Base-by-base conservation (phyloP, 768 basidiomycete species). In the Bullera alba region DNA sequence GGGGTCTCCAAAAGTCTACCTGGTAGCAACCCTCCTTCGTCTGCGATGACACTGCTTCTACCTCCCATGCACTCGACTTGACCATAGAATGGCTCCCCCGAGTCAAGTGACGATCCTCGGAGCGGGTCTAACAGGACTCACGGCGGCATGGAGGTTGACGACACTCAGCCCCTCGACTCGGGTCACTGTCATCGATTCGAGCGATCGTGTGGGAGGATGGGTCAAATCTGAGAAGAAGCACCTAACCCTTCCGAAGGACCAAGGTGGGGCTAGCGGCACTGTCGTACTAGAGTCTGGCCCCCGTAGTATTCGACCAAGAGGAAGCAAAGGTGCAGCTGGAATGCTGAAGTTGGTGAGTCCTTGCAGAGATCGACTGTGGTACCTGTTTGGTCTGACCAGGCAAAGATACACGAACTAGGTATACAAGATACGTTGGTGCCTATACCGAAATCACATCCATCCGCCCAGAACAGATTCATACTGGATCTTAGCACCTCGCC, bases 221-320 rank as follows among this genome's bases (percentile, higher is more conserved):
- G 79, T 89, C 0, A 46, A 85, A 79, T 42, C 64, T 32, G 77
- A n/a, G n/a, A n/a, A n/a, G n/a, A n/a, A n/a, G n/a, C n/a, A n/a
- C n/a, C n/a, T n/a, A n/a, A n/a, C n/a, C n/a, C n/a, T n/a, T n/a
- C n/a, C n/a, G n/a, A n/a, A n/a, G n/a, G n/a, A n/a, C n/a, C n/a
- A n/a, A n/a, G n/a, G n/a, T n/a, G n/a, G n/a, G n/a, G n/a, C n/a
- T n/a, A n/a, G n/a, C n/a, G n/a, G n/a, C n/a, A n/a, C n/a, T 3
- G 77, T 90, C 8, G 65, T 87, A 3, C 75, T 96, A 4, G 93
- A 99, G 75, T 78, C 80, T 21, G 93, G 93, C 1, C 91, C 93
- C 22, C 76, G 92, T 34, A 92, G 87, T 15, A 75, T 99, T 26
- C 74, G 91, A 30, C 88, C 92, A 0, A 82, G 82, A 49, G 71